Evolutionary conservation across 2,329 filamentous ascomycete species (phyloP), one percentile per base, ranked within the genome.

Genomic region (Dothistroma septosporum): DNA sequence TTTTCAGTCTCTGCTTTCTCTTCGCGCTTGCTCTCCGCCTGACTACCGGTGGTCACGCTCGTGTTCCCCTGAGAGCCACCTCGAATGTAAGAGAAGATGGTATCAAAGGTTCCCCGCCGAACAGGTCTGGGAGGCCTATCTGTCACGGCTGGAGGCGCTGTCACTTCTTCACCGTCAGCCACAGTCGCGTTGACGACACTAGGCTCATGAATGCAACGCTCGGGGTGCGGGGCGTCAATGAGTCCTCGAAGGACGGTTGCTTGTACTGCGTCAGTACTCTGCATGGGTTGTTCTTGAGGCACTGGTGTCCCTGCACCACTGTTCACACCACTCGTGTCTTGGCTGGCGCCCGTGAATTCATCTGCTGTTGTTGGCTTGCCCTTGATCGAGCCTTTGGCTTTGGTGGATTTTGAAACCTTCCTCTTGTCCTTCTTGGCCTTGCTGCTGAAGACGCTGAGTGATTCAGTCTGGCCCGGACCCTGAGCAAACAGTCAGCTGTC

Each of bases 401-500:
- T 64, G 47, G 61, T 65, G 24, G 56, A 59, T 55, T 67, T 70
- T 11, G 53, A 41, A 1, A 37, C 35, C 46, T 60, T 60, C 49
- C 49, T 32, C 57, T 68, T 68, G 60, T 68, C 66, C 57, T 66
- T 67, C 61, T 68, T 67, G 16, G 33, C 33, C 31, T 35, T 32
- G 55, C 60, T 71, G 16, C 60, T 63, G 50, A 73, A 75, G 24
- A 70, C 61, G 56, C 70, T 74, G 22, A 73, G 63, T 12, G 73
- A 73, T 33, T 73, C 71, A 0, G 73, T 74, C 66, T 74, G 69
- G n/a, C 68, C 69, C 4, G 73, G 72, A 19, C 41, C 41, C 41
- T 44, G 9, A 6, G 41, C 19, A 44, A n/a, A 9, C 24, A n/a
- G 16, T 44, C 19, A 44, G 41, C 41, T 44, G 16, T 44, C 41